A percentile compares a stretch with the other conserved stretches of the same genome.
Conservation (phyloP, 2,329 filamentous ascomycete species). For the Falciphora oryzae region DNA sequence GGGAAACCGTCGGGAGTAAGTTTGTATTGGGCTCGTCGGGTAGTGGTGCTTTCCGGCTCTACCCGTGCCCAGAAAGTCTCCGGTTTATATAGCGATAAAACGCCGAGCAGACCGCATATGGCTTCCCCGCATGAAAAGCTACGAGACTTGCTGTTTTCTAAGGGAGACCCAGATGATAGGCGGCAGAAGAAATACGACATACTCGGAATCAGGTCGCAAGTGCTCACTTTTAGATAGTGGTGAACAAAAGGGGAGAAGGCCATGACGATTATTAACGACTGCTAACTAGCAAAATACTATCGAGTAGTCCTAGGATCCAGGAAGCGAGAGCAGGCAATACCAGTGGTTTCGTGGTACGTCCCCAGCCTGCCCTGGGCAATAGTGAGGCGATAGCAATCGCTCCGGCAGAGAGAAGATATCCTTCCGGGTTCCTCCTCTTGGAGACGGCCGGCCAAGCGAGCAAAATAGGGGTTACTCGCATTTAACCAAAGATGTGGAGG, state of each 20-base stretch:
- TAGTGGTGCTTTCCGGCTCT: background rate
- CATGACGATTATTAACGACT: background rate
- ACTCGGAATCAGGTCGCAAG: too few relatives aligned
- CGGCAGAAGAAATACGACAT: too few relatives aligned
- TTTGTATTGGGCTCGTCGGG: background rate
- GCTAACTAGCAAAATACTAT: background rate
- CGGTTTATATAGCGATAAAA: background rate
- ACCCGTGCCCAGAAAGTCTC: too few relatives aligned
- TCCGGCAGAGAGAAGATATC: background rate
- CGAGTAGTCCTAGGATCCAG: too few relatives aligned
- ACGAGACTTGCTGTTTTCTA: too few relatives aligned
- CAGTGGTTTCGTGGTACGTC: too few relatives aligned
- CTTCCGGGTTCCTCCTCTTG: background rate
- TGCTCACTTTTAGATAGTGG: too few relatives aligned
- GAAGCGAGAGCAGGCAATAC: too few relatives aligned
- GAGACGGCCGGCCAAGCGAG: background rate
- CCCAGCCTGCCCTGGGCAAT: too few relatives aligned
- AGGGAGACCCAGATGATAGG: too few relatives aligned
- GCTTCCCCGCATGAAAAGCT: background rate
- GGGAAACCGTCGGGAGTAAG: background rate
- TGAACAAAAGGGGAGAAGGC: background rate
- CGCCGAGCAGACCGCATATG: too few relatives aligned
- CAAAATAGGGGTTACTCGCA: background rate
- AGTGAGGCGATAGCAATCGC: too few relatives aligned
- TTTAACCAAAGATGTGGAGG: constrained; percentile 53